These are phyloP conservation scores for Nephelium lappaceum DNA, from an alignment of 345 rosid species.

Conservation along the genomic window DNA sequence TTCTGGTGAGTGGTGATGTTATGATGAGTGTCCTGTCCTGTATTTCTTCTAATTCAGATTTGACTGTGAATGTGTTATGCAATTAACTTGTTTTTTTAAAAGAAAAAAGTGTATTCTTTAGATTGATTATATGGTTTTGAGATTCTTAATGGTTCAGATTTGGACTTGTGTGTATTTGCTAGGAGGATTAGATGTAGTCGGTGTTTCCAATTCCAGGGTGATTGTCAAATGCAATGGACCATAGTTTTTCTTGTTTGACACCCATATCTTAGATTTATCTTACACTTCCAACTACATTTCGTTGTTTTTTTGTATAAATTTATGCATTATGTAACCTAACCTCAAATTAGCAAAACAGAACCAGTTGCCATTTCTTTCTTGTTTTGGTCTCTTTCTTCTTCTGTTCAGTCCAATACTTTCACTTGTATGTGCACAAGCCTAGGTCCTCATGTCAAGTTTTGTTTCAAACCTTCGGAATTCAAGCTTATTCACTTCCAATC, in stretches of 20 bases:
- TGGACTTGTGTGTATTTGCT: not conserved
- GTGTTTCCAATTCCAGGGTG: not conserved
- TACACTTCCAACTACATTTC: not conserved
- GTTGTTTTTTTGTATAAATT: not conserved
- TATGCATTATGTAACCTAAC: not conserved
- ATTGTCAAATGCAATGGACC: not conserved
- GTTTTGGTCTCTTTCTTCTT: not conserved
- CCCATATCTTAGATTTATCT: not conserved
- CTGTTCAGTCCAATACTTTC: not conserved
- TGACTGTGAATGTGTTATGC: not conserved
- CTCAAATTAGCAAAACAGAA: not conserved
- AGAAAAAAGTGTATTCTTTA: not conserved
- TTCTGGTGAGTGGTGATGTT: too few species aligned
- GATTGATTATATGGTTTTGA: not conserved
- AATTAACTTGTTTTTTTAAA: not conserved
- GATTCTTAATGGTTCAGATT: not conserved
- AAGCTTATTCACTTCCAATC: too few species aligned
- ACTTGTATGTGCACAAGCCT: too few species aligned
- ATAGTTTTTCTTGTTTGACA: not conserved
- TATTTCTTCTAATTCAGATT: too few species aligned
- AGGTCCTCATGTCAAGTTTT: not conserved
- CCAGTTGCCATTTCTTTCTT: not conserved
- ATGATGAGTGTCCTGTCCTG: too few species aligned
- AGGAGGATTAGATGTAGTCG: not conserved
- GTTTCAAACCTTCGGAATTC: too few species aligned